Percentiles rank a stretch among this genome's conserved stretches.
These are phyloP conservation scores for Samsoniella hepiali DNA, from an alignment of 2,329 filamentous ascomycete species.

Conservation along the genomic window DNA sequence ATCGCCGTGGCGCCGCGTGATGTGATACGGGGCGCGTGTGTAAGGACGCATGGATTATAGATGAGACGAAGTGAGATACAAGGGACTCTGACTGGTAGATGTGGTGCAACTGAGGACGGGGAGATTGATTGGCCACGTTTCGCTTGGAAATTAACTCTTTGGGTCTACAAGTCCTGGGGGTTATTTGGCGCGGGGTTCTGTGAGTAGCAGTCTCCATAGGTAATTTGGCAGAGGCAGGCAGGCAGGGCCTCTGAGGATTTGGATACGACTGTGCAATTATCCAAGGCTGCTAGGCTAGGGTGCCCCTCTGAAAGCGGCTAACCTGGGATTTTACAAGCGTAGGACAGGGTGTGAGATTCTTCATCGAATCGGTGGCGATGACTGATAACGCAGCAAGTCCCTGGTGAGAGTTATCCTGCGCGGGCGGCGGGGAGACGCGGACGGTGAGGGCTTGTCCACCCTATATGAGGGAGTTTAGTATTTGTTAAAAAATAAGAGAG, in stretches of 20 bases:
- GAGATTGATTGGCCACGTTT: not conserved
- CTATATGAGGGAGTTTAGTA: too few species aligned
- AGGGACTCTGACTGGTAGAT: too few species aligned
- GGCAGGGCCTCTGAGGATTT: not conserved
- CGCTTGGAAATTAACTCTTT: not conserved
- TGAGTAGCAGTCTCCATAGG: not conserved
- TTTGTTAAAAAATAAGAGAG: too few species aligned
- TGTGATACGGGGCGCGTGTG: not conserved
- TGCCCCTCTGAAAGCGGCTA: not conserved
- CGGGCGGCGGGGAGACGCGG: too few species aligned
- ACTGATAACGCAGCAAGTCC: not conserved
- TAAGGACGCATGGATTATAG: not conserved
- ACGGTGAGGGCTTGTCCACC: too few species aligned
- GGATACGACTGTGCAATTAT: constrained; percentile 1
- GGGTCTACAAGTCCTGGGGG: not conserved
- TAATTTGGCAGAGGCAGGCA: not conserved
- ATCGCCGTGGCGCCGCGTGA: not conserved
- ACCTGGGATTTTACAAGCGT: not conserved
- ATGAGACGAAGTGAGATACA: not conserved
- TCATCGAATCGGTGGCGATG: not conserved
- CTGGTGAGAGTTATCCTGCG: too few species aligned
- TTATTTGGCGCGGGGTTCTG: not conserved
- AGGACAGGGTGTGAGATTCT: too few species aligned
- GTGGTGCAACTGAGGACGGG: too few species aligned
- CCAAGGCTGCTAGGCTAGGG: not conserved